Evolutionary conservation across 148 eudicot species (phyloP), one percentile per base, ranked within the genome.

Genomic region (Dianthus caryophyllus): DNA sequence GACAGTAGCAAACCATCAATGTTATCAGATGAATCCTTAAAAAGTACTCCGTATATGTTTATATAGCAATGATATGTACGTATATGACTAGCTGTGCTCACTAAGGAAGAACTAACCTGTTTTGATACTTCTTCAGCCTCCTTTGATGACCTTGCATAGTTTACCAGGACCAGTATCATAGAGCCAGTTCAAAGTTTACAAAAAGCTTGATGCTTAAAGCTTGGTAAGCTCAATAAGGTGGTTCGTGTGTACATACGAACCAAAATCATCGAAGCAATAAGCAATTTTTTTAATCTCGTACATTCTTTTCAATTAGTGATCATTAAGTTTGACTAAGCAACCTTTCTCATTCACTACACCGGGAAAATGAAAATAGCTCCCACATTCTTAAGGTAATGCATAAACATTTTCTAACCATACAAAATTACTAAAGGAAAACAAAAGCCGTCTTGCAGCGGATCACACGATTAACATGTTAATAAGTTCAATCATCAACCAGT

Each of bases 111-210:
- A n/a, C n/a, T n/a, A 1, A 84, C 89, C 87, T 83, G 80, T 68
- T 80, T 73, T 38, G 82, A 78, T 50, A 83, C 87, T 69, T 71
- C 87, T 70, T 83, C 87, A 59, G 87, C 87, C 73, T 83, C 84
- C 63, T 83, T 83, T 31, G 84, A 83, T 18, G 87, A 83, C 75
- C 84, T 78, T 20, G 82, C 78, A 71, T 83, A 83, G 70, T 88
- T 91, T 62, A 91, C 96, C 67, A 91, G 83, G 63, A 89, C 88
- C 92, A 83, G 83, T 31, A 73, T 51, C 68, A 43, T 69, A 66
- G 55, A 29, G 65, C 29, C 50, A 74, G 20, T 46, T 43, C 22
- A 33, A 51, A 13, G n/a, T 47, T 66, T 27, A 24, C 39, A 31
- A 12, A 16, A 17, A 27, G 18, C 1, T 49, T 13, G 29, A 61